phyloP scores from a whole-genome alignment of 306 rosid species.

The Dalbergia oliveri region DNA sequence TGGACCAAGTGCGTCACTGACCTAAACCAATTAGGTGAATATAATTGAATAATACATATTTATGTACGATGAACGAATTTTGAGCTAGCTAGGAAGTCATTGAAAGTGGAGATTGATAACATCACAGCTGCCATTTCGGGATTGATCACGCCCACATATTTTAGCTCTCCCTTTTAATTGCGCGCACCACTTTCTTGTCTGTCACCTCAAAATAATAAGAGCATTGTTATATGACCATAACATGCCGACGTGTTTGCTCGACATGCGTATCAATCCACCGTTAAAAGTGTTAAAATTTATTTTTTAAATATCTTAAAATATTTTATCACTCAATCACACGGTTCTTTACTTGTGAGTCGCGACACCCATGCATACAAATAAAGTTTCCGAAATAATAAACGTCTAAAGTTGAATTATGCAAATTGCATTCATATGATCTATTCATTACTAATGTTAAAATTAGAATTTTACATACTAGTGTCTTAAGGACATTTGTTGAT shows the following conservation, averaged over 20 bases:
- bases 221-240: too few relatives aligned
- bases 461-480: too few relatives aligned
- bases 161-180: neutral
- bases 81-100: neutral
- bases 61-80: neutral
- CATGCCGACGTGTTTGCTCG: too few relatives aligned
- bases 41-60: slow-evolving; percentile 4
- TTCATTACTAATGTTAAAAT: neutral
- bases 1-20: neutral
- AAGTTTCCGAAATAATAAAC: too few relatives aligned
- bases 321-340: too few relatives aligned
- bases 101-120: neutral
- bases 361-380: too few relatives aligned
- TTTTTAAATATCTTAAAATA: too few relatives aligned
- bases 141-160: neutral
- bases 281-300: too few relatives aligned
- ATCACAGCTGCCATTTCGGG: slow-evolving; percentile 20
- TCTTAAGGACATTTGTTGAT: too few relatives aligned
- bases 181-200: neutral
- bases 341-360: too few relatives aligned
- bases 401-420: neutral
- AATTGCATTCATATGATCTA: neutral
- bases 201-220: neutral
- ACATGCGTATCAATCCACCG: too few relatives aligned
- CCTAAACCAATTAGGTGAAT: slow-evolving; percentile 19